Base-by-base conservation (phyloP, 1,284 basidiomycete genomes). In the Macrocybe sp. region DNA sequence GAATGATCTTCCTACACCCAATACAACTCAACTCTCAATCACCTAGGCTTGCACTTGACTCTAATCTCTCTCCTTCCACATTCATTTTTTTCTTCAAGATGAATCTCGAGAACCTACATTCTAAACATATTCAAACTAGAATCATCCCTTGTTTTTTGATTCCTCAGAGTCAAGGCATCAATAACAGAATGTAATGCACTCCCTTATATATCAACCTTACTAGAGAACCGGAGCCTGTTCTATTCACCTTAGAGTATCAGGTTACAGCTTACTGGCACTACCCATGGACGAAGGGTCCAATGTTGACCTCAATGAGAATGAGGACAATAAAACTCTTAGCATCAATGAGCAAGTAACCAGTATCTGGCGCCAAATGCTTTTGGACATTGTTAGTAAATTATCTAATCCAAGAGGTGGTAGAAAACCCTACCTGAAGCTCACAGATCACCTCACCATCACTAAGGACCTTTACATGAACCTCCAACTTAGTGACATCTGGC, bases 291-390 rank as follows among this genome's bases (percentile, higher is more conserved):
- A 32, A 16, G 55, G 59, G 11, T 44, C 50, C 8, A 55, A 49
- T 7, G 55, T 54, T 0, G 57, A 58, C 41, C 40, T 55, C 1
- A 46, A 51, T 0, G 46, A 45, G 5, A 37, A 32, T 0, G 45
- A 44, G 1, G 45, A 45, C 10, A 37, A 12, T 9, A 11, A 31
- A 8, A 36, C 2, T 29, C 39, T 2, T 3, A 41, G 11, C 14
- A 47, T 58, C 9, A 52, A 60, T 47, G 7, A 9, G 4, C 30
- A 35, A 8, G 29, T 59, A 9, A 54, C 56, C 0, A n/a, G 42
- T 4, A 2, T 62, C 10, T 64, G 56, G 56, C 37, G 39, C 0
- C 58, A 60, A 16, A 61, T 60, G 30, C 33, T 62, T 5, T 4
- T 47, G 0, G 59, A 64, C 37, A 10, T 63, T 29, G 46, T 41